Conservation (phyloP, 2,329 filamentous ascomycete genomes). For the Talaromyces marneffei region DNA sequence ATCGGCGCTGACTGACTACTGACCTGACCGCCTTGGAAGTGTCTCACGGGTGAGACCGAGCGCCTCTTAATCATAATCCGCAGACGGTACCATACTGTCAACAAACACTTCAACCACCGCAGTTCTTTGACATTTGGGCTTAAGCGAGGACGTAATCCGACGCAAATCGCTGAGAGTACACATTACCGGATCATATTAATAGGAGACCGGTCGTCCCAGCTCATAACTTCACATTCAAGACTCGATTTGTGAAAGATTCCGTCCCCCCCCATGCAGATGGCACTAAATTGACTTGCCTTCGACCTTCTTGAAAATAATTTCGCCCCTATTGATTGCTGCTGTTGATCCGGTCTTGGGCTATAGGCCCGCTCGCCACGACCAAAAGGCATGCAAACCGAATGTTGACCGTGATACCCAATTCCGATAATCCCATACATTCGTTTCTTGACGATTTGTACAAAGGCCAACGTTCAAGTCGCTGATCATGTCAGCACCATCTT, state of each 20-base stretch:
- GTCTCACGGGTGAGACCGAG: constrained; percentile 8
- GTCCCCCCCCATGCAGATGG: not conserved
- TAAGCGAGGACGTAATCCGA: not conserved
- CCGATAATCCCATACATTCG: not conserved
- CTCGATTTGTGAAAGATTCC: not conserved
- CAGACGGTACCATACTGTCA: not conserved
- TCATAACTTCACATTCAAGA: not conserved
- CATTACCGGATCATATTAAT: not conserved
- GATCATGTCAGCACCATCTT: constrained; percentile 28
- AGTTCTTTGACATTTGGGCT: not conserved
- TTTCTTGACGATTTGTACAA: not conserved
- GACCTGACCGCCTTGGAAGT: constrained; percentile 11
- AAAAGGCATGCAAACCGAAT: not conserved
- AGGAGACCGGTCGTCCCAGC: not conserved
- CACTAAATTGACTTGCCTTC: not conserved
- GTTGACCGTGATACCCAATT: not conserved
- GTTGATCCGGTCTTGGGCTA: not conserved
- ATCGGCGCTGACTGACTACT: not conserved
- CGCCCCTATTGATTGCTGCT: not conserved
- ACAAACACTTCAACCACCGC: not conserved
- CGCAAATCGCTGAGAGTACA: not conserved
- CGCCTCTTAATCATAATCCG: not conserved
- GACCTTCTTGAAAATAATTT: not conserved
- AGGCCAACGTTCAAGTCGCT: constrained; percentile 1
- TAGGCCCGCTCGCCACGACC: not conserved